Percentiles rank a stretch among this genome's conserved stretches.
These are phyloP conservation scores for Zygotorulaspora danielsina DNA, from an alignment of 805 yeast genomes.

Conservation along the genomic window DNA sequence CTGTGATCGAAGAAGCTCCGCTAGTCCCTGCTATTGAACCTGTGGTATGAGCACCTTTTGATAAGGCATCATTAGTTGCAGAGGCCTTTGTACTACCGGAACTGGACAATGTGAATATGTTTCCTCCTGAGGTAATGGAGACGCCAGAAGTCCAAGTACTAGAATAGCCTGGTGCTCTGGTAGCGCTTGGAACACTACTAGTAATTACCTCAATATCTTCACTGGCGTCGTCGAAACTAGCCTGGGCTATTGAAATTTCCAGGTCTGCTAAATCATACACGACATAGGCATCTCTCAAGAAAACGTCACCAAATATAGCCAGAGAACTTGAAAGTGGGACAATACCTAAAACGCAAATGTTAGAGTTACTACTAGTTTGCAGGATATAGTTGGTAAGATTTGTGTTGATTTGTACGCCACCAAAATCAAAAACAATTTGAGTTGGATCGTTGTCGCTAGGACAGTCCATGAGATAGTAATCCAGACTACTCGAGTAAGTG, in stretches of 20 bases:
- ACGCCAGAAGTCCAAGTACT: conserved; percentile 39
- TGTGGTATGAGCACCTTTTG: conserved; percentile 3
- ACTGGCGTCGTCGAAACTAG: conserved; percentile 21
- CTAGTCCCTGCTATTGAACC: conserved; percentile 4
- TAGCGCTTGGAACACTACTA: conserved; percentile 45
- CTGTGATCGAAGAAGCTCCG: neutral
- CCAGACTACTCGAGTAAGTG: conserved; percentile 38
- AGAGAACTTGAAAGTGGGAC: conserved; percentile 24
- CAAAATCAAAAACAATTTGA: conserved; percentile 48
- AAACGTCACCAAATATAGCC: conserved; percentile 52
- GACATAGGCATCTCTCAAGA: conserved; percentile 55
- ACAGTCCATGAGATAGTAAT: conserved; percentile 49
- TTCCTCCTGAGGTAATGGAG: conserved; percentile 27
- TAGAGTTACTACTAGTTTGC: conserved; percentile 10
- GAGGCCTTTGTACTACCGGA: conserved; percentile 1
- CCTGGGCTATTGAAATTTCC: conserved; percentile 55
- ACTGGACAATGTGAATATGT: conserved; percentile 24
- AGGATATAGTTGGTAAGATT: conserved; percentile 41
- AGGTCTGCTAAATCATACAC: conserved; percentile 59
- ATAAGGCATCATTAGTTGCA: conserved; percentile 1
- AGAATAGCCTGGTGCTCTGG: conserved; percentile 45
- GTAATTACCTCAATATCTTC: conserved; percentile 26
- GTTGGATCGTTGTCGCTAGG: conserved; percentile 30
- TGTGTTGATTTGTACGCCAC: conserved; percentile 52
- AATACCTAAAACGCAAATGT: conserved; percentile 45